Conservation (phyloP, 1,139 yeast genomes). For the Tardiomyces blankii region DNA sequence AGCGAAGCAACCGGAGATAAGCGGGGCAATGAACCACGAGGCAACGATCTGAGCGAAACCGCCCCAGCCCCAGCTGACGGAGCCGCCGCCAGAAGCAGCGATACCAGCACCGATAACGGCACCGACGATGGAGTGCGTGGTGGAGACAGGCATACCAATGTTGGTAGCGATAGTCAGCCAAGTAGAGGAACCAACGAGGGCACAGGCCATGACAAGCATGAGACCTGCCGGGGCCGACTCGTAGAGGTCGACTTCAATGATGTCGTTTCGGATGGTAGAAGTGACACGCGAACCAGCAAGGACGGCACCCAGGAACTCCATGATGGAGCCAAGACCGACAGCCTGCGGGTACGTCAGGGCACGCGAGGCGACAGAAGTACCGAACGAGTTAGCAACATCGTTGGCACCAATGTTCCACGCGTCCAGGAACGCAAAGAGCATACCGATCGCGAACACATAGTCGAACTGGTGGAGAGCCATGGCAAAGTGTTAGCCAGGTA, state of each 20-base stretch:
- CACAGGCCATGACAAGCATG: conserved; percentile 68
- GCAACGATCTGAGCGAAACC: conserved; percentile 69
- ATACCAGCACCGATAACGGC: conserved; percentile 67
- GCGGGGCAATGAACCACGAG: conserved; percentile 77
- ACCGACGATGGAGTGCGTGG: conserved; percentile 73
- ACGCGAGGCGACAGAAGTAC: conserved; percentile 56
- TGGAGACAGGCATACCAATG: conserved; percentile 66
- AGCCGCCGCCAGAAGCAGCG: conserved; percentile 51
- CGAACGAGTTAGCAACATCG: conserved; percentile 74
- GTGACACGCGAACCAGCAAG: conserved; percentile 61
- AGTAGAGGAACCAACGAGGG: conserved; percentile 61
- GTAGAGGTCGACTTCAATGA: conserved; percentile 42
- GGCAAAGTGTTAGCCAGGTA: too few species aligned
- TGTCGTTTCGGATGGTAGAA: conserved; percentile 54
- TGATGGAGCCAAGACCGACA: conserved; percentile 52
- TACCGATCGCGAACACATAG: conserved; percentile 29
- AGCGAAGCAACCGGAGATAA: conserved; percentile 55
- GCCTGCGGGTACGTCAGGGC: conserved; percentile 68
- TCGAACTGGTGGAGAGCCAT: conserved; percentile 18
- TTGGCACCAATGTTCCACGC: conserved; percentile 83
- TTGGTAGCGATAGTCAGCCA: conserved; percentile 63
- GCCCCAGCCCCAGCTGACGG: conserved; percentile 64
- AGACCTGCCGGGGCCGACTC: conserved; percentile 51
- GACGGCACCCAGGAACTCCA: conserved; percentile 69
- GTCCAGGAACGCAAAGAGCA: conserved; percentile 61